Evolutionary conservation across 2,329 filamentous ascomycete species (phyloP), one percentile per base, ranked within the genome.

Genomic region (Ramularia endophylla): DNA sequence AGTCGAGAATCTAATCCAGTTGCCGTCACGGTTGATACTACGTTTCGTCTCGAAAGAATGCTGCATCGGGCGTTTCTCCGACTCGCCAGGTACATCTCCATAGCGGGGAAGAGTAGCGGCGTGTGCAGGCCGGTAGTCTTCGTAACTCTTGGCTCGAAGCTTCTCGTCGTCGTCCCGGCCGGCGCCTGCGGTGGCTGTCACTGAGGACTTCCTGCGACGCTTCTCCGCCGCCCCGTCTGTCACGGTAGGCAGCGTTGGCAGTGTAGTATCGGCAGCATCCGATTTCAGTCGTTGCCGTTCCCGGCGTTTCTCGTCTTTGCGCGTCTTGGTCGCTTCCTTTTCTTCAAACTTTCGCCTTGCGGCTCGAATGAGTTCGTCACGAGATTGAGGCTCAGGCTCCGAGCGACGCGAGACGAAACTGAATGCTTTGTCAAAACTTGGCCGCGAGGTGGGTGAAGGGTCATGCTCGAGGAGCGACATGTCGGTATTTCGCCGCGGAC

Each of bases 331-430:
- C 3, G 71, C 73, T 59, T 80, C 74, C 50, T 76, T 75, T 49
- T 78, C 74, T 43, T 75, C 68, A 55, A 78, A 80, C 22, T 76
- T 75, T 37, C 71, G 65, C 5, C 77, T 69, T 4, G 74, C 71
- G 32, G 72, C 74, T 40, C 73, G 70, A 8, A 80, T 74, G 3
- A 70, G 70, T 13, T 75, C 75, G 30, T 74, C 75, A 28, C 74
- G 70, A 4, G 71, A 70, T 20, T 70, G 65, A 6, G 75, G 67
- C 50, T 79, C 75, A 12, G 65, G 9, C 42, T 72, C 73, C 4
- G 67, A 60, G 27, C 62, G 41, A 12, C 58, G 63, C 16, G 57
- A 53, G 53, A 74, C 60, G 50, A 71, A 66, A 36, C 70, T 69
- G 48, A 77, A 72, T 16, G 73, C 68, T 47, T 71, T 74, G 55